Evolutionary conservation across 768 basidiomycete genomes (phyloP).

Genomic region (Mycena amicta): DNA sequence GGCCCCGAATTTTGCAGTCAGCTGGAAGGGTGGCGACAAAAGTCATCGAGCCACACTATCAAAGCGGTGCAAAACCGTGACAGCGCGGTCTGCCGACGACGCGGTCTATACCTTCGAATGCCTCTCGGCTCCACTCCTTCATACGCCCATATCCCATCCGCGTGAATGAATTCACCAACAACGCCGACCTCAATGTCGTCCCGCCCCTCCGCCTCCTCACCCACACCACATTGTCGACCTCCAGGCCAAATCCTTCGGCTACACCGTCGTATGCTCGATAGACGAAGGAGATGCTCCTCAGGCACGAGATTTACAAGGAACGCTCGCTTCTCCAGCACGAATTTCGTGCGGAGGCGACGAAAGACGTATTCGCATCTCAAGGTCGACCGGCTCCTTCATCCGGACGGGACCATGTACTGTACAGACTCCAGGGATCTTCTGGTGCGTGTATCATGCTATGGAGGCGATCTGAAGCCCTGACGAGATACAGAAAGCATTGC

Average conservation of each 20-base stretch:
- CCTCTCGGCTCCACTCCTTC: conserved; percentile 74
- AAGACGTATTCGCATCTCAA: conserved; percentile 73
- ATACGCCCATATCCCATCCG: conserved; percentile 80
- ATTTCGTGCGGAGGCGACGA: conserved; percentile 49
- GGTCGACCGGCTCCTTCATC: conserved; percentile 47
- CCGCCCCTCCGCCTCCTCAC: conserved; percentile 75
- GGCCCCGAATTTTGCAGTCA: no score
- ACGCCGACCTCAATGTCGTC: conserved; percentile 34
- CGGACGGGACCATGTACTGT: conserved; percentile 52
- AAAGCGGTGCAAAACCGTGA: no score
- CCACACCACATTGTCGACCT: conserved; percentile 88
- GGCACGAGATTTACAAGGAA: conserved; percentile 71
- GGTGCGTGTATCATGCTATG: conserved; percentile 39
- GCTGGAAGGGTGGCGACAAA: no score
- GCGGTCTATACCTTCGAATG: conserved; percentile 48
- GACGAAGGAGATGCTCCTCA: conserved; percentile 88
- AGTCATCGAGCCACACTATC: no score
- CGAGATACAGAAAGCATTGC: conserved; percentile 52
- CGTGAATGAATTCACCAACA: conserved; percentile 76
- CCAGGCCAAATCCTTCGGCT: conserved; percentile 71
- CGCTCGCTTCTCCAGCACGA: conserved; percentile 58
- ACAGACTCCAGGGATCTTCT: conserved; percentile 66
- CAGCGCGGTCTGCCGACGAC: no score
- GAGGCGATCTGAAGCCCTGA: background rate
- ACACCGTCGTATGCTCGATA: conserved; percentile 72